Percentiles rank a stretch among this genome's conserved stretches.
Evolutionary conservation across 2,329 filamentous ascomycete species (phyloP).

Genomic region (Elsinoe perseae): DNA sequence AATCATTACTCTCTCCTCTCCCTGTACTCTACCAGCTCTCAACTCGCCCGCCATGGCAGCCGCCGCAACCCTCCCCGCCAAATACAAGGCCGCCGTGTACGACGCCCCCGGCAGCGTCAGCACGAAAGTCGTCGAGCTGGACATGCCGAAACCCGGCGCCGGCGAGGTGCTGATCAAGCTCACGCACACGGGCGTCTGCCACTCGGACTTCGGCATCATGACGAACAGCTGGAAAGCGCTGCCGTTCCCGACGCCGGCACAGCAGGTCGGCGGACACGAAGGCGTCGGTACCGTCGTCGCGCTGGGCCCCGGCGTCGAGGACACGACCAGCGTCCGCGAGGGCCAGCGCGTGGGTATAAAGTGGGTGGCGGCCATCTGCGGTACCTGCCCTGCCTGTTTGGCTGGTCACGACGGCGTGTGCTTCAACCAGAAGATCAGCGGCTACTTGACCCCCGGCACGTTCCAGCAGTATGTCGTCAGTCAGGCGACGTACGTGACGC

Average conservation of each 20-base stretch:
- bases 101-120: conserved; percentile 59
- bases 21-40: neutral
- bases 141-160: conserved; percentile 56
- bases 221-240: conserved; percentile 47
- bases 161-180: conserved; percentile 57
- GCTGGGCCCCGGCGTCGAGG: conserved; percentile 53
- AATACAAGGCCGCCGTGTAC: conserved; percentile 57
- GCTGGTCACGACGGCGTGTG: conserved; percentile 50
- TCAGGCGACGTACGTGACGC: conserved; percentile 61
- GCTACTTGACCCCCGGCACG: conserved; percentile 63
- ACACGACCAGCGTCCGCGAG: conserved; percentile 50
- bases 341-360: conserved; percentile 65
- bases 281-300: conserved; percentile 58
- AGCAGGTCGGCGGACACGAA: conserved; percentile 63
- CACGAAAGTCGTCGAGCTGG: conserved; percentile 55
- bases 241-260: conserved; percentile 50
- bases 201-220: conserved; percentile 53
- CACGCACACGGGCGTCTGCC: conserved; percentile 50
- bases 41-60: conserved; percentile 20
- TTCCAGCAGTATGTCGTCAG: conserved; percentile 59
- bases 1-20: neutral
- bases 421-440: conserved; percentile 51
- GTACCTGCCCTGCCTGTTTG: conserved; percentile 47
- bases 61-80: conserved; percentile 39
- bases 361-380: conserved; percentile 54